Percentiles rank a stretch among this genome's conserved stretches.
phyloP scores from a whole-genome alignment of 2,329 filamentous ascomycete genomes.

The Penicillium sp. region DNA sequence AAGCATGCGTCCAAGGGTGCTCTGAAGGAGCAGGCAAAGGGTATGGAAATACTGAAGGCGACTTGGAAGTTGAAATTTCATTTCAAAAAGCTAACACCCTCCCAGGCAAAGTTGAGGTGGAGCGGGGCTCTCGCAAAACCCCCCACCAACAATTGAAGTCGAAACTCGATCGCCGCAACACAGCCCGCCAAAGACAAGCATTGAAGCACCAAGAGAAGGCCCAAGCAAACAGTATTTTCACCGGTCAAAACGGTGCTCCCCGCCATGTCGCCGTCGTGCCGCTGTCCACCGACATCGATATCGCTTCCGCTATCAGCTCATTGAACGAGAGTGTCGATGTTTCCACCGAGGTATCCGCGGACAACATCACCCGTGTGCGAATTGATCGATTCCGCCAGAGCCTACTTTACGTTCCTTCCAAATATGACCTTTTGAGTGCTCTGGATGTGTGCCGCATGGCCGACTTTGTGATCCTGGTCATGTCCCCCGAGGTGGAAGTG shows the following conservation, averaged over 20 bases:
- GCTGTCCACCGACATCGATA: constrained; percentile 71
- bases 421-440: constrained; percentile 71
- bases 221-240: constrained; percentile 76
- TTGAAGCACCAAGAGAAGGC: constrained; percentile 81
- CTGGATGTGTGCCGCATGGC: constrained; percentile 84
- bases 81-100: constrained; percentile 8
- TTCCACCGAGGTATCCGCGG: constrained; percentile 61
- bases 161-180: constrained; percentile 92
- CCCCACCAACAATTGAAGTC: constrained; percentile 97
- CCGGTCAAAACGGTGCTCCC: constrained; percentile 82
- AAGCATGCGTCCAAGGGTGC: constrained; percentile 85
- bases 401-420: constrained; percentile 76
- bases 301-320: constrained; percentile 63
- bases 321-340: constrained; percentile 81
- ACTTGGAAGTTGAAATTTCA: not conserved
- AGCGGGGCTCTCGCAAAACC: constrained; percentile 76
- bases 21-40: constrained; percentile 81
- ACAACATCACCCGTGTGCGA: constrained; percentile 62
- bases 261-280: constrained; percentile 87
- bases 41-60: constrained; percentile 45
- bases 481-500: constrained; percentile 75
- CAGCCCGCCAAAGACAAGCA: constrained; percentile 84
- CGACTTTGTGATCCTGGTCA: constrained; percentile 84
- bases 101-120: constrained; percentile 73
- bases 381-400: constrained; percentile 95